Base-by-base conservation (phyloP, 257 asterid genomes). In the Prunella vulgaris region DNA sequence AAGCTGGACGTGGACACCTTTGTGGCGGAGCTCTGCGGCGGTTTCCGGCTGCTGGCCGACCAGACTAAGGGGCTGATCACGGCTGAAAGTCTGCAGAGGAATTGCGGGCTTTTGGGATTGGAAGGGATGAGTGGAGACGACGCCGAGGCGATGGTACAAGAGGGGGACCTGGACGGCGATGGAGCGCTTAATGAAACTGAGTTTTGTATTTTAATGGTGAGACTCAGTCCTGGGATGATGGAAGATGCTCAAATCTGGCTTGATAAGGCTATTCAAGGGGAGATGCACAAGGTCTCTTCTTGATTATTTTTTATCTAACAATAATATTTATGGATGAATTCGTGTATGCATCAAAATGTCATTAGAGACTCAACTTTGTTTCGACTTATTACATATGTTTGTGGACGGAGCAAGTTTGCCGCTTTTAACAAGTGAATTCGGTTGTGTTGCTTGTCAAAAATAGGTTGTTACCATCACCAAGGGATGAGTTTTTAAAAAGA, bases 181-280 rank as follows among this genome's bases (percentile, higher is more conserved):
- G 95, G 93, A 3, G 84, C 88, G 1, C 81, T 92, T 1, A 82
- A 80, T 37, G 71, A 92, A 28, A 86, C 81, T 0, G 97, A 91
- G 51, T 91, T 88, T 48, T 89, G 98, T 63, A 76, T 89, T 21
- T 80, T 92, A 5, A 88, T 92, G 98, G 88, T 90, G 3, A 92
- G 96, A 75, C 88, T 90, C 2, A 88, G 98, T 73, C 96, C 98
- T 0, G 96, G 79, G 24, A 85, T 90, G 86, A 92, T 92, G 96
- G 80, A 86, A 27, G 89, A 92, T 63, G 98, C 98, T 1, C 90
- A 89, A 51, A 65, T 83, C 0, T 92, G 96, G 97, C 96, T 90
- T 20, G 78, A 90, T 1, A 90, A 90, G 69, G 97, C 97, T 27
- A 76, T 92, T 71, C 85, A 79, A 46, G 64, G 49, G 37, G 84